A percentile compares a stretch with the other conserved stretches of the same genome.
phyloP scores from a whole-genome alignment of 106 monocot genomes.

The Cymbidium sinense region DNA sequence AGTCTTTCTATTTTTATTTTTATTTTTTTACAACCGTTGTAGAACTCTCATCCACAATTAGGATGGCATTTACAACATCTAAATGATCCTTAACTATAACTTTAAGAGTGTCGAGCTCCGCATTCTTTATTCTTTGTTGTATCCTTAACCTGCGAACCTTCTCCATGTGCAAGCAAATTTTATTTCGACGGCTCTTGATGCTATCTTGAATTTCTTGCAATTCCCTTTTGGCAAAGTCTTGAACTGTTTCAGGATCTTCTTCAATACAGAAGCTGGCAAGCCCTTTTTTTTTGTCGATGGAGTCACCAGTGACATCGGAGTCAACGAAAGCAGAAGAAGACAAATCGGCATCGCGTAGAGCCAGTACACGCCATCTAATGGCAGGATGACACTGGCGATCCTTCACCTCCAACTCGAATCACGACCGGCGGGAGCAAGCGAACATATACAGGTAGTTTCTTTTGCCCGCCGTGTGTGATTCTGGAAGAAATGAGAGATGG shows the following conservation, averaged over 20 bases:
- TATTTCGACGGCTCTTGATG: slow-evolving; percentile 84
- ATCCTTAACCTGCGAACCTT: slow-evolving; percentile 96
- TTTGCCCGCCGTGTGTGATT: too few species aligned
- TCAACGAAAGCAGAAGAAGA: slow-evolving; percentile 7
- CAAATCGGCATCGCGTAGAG: slow-evolving; percentile 18
- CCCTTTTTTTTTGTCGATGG: slow-evolving; percentile 32
- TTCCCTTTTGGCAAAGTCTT: slow-evolving; percentile 28
- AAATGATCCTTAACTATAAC: slow-evolving; percentile 69
- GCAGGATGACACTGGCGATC: background rate
- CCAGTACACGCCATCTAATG: slow-evolving; percentile 14
- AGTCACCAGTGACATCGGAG: too few species aligned
- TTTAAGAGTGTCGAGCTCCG: slow-evolving; percentile 73
- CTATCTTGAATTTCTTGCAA: slow-evolving; percentile 94
- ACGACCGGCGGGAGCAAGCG: slow-evolving; percentile 3
- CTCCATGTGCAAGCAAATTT: slow-evolving; percentile 99
- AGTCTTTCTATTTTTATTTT: slow-evolving; percentile 97
- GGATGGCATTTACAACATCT: slow-evolving; percentile 81
- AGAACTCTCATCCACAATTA: slow-evolving; percentile 60
- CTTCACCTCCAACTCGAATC: background rate
- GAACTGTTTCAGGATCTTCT: slow-evolving; percentile 28
- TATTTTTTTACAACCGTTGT: slow-evolving; percentile 62
- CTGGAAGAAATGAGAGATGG: too few species aligned
- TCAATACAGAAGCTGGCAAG: slow-evolving; percentile 82
- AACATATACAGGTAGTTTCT: slow-evolving; percentile 15
- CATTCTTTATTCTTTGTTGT: slow-evolving; percentile 92